Conservation (phyloP, 306 rosid genomes). For the Biancaea sappan region DNA sequence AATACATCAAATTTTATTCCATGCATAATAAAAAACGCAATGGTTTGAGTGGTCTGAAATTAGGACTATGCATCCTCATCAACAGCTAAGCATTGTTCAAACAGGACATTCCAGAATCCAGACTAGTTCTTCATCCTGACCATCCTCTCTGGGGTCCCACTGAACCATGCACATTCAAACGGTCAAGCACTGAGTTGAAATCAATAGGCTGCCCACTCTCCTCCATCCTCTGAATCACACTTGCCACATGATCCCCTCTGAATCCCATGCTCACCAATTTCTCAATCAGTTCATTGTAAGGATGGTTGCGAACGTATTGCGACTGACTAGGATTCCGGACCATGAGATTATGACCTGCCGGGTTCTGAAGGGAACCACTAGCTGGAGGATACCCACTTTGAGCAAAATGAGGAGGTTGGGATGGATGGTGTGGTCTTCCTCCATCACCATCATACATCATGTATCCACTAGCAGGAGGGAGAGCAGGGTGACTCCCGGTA, state of each 20-base stretch:
- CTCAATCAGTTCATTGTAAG: constrained; percentile 80
- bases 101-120: background rate
- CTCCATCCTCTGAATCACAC: constrained; percentile 95
- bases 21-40: constrained; percentile 94
- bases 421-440: constrained; percentile 61
- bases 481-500: constrained; percentile 52
- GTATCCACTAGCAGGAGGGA: constrained; percentile 70
- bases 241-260: constrained; percentile 74
- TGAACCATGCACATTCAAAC: constrained; percentile 77
- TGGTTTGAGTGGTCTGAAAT: constrained; percentile 37
- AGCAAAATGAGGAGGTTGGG: constrained; percentile 65
- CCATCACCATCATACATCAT: constrained; percentile 87
- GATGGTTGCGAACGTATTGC: constrained; percentile 71
- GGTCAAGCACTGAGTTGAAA: constrained; percentile 87
- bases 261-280: constrained; percentile 85
- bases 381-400: constrained; percentile 79
- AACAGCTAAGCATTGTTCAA: background rate
- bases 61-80: background rate
- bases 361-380: constrained; percentile 67
- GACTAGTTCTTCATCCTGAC: constrained; percentile 53
- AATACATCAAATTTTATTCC: constrained; percentile 66
- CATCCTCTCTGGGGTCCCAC: constrained; percentile 77
- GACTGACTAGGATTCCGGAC: constrained; percentile 61
- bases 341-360: constrained; percentile 52
- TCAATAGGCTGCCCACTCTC: constrained; percentile 87